Conservation (phyloP, 176 grass and related monocot species). For the Aegilops longissima region DNA sequence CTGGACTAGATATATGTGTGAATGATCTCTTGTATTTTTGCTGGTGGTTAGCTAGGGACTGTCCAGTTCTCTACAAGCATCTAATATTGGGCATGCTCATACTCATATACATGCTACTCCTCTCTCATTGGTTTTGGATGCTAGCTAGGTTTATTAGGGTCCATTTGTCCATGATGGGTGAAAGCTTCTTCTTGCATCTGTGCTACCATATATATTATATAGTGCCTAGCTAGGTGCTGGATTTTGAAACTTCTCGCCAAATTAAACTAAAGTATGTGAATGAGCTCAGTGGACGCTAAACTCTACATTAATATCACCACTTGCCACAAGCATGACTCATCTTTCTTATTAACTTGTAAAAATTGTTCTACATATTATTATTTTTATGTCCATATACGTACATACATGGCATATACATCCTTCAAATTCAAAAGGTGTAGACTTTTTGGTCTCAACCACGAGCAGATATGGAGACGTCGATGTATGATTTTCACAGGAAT, state of each 20-base stretch:
- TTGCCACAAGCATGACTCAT: slow-evolving; percentile 12
- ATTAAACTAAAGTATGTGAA: background rate
- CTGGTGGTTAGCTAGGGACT: background rate
- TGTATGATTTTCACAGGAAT: background rate
- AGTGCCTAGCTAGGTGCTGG: slow-evolving; percentile 18
- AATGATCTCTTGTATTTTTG: background rate
- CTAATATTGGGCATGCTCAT: background rate
- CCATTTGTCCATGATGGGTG: slow-evolving; percentile 44
- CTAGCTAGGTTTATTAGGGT: background rate
- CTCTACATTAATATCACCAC: background rate
- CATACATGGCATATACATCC: background rate
- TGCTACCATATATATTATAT: slow-evolving; percentile 14
- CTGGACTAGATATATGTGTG: slow-evolving; percentile 13
- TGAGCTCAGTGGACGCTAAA: background rate
- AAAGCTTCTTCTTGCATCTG: slow-evolving; percentile 26
- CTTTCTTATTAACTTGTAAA: background rate
- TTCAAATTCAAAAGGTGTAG: background rate
- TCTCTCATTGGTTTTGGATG: slow-evolving; percentile 34
- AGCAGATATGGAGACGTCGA: background rate
- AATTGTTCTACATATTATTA: no score
- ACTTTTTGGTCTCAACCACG: background rate
- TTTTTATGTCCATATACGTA: background rate
- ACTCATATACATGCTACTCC: background rate
- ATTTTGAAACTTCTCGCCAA: background rate
- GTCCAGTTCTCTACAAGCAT: slow-evolving; percentile 27